Percentiles rank a stretch among this genome's conserved stretches.
Evolutionary conservation across 2,329 filamentous ascomycete species (phyloP).

Genomic region (Nannizzia gypsea): DNA sequence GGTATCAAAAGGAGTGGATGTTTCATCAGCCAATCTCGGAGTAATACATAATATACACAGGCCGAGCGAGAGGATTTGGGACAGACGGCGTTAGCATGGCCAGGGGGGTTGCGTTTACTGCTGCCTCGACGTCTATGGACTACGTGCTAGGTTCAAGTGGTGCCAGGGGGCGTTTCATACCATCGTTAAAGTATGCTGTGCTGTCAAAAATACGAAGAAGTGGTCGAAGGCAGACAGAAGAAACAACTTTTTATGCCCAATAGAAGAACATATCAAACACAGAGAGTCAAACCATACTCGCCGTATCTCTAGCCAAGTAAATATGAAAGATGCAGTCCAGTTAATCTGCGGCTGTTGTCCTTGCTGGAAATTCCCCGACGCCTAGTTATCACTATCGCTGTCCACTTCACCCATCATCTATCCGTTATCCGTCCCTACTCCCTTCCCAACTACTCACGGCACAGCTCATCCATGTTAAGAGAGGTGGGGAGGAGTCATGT

Average conservation of each 20-base stretch:
- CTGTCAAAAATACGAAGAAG: constrained; percentile 1
- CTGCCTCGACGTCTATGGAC: no score
- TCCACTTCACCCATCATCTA: background rate
- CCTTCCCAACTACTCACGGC: background rate
- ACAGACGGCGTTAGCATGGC: no score
- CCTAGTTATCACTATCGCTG: background rate
- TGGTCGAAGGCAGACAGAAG: background rate
- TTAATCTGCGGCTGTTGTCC: background rate
- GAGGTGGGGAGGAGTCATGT: background rate
- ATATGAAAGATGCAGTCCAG: background rate
- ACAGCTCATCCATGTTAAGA: background rate
- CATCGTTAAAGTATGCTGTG: background rate
- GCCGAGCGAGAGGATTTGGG: no score
- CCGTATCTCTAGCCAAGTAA: background rate
- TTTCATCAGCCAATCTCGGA: background rate
- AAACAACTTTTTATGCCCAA: background rate
- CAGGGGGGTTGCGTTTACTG: no score
- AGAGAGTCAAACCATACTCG: background rate
- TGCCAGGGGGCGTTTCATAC: background rate
- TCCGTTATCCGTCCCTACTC: background rate
- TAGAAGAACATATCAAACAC: background rate
- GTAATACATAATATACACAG: no score
- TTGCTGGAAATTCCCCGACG: background rate
- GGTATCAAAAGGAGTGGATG: background rate
- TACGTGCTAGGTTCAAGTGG: background rate